phyloP scores from a whole-genome alignment of 371 early-diverging fungal genomes.

The Mortierella sp. region DNA sequence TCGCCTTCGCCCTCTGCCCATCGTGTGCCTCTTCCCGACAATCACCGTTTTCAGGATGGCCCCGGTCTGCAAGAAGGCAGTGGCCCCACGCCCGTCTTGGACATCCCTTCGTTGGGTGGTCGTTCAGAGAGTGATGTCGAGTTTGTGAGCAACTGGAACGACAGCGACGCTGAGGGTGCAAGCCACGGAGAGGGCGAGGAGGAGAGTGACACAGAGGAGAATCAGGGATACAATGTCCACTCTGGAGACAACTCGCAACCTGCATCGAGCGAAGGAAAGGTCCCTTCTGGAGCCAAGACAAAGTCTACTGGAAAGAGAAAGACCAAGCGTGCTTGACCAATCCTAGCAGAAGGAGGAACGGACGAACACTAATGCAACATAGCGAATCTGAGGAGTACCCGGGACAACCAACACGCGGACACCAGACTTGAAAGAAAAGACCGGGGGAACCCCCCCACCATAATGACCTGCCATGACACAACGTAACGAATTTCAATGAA shows the following conservation, averaged over 20 bases:
- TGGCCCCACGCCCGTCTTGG: constrained; percentile 10
- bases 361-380: too few relatives aligned
- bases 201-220: constrained; percentile 54
- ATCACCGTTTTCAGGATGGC: constrained; percentile 1
- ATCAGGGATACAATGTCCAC: constrained; percentile 62
- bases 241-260: constrained; percentile 46
- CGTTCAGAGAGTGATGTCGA: constrained; percentile 35
- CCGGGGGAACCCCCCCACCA: too few relatives aligned
- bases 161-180: constrained; percentile 31
- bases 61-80: constrained; percentile 10
- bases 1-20: constrained; percentile 33
- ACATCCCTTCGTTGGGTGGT: background rate
- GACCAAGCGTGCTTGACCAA: constrained; percentile 33
- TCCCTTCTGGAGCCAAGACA: constrained; percentile 10
- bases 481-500: too few relatives aligned
- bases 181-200: constrained; percentile 58
- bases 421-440: too few relatives aligned
- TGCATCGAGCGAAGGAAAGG: background rate
- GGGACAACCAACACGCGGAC: too few relatives aligned
- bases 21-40: constrained; percentile 23
- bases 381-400: too few relatives aligned
- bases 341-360: too few relatives aligned
- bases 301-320: constrained; percentile 13
- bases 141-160: constrained; percentile 52
- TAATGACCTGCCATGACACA: too few relatives aligned